Percentiles rank a stretch among this genome's conserved stretches.
These are phyloP conservation scores for Schizosaccharomyces octosporus DNA, from an alignment of 805 yeast species.

Conservation along the genomic window DNA sequence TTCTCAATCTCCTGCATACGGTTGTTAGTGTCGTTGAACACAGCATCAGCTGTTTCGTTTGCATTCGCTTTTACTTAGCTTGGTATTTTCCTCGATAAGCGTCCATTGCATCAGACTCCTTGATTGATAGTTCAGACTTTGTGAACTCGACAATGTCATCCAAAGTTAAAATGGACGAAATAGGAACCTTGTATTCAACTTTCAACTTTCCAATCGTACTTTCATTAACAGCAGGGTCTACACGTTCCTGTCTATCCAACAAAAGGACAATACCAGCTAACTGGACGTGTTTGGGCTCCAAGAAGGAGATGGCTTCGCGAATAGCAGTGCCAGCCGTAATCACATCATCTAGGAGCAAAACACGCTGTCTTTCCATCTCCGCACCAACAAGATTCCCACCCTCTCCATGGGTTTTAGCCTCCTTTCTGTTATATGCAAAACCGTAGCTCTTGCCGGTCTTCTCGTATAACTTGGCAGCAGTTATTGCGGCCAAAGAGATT, in stretches of 20 bases:
- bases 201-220: conserved; percentile 70
- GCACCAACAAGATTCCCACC: conserved; percentile 90
- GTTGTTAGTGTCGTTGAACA: background rate
- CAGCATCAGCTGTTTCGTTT: background rate
- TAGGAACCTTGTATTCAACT: conserved; percentile 53
- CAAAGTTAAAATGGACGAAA: conserved; percentile 53
- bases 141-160: conserved; percentile 38
- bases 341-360: conserved; percentile 82
- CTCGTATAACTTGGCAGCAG: conserved; percentile 79
- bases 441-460: conserved; percentile 50
- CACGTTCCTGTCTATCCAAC: conserved; percentile 71
- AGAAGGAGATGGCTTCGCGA: conserved; percentile 72
- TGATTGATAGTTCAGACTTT: conserved; percentile 6
- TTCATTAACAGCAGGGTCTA: conserved; percentile 35
- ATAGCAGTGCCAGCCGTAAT: conserved; percentile 98
- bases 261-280: conserved; percentile 76
- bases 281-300: conserved; percentile 38
- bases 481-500: conserved; percentile 79
- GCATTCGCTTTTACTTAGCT: background rate
- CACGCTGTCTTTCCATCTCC: conserved; percentile 39
- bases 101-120: conserved; percentile 6
- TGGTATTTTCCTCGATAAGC: conserved; percentile 4
- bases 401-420: conserved; percentile 92
- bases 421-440: conserved; percentile 84
- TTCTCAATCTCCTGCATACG: too few relatives aligned